Evolutionary conservation across 108 stramenopile genomes (phyloP), one percentile per base, ranked within the genome.

Genomic region (Aurantiochytrium sp.): DNA sequence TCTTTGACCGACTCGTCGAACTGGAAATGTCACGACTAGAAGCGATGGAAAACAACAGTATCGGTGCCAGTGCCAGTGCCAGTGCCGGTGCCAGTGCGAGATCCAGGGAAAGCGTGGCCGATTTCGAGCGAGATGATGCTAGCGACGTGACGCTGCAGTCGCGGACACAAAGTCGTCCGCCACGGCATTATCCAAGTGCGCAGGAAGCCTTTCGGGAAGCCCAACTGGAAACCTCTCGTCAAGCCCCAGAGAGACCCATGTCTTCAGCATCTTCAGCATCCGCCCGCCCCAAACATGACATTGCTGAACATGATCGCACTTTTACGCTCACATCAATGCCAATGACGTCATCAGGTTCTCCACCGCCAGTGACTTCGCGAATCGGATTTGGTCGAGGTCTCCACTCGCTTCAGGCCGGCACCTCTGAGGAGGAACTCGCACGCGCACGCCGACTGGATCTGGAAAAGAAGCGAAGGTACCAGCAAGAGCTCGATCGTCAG

Each of bases 1-100:
- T 83, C n/a, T 83, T 83, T 83, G 76, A 83, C 43, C 45, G 76
- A 53, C 76, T 83, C 28, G 76, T 83, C 23, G 14, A 83, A 23
- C 23, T 45, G 3, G 76, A 83, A 23, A 83, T 83, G 76, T 43
- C 44, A 1, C 76, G 76, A 28, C 51, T 53, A 3, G 19, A 45
- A 43, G 76, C 45, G 51, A 45, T 42, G 35, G 42, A 69, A 42
- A 69, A 8, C 64, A 5, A 18, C 5, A 12, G 12, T 69, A 23
- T 16, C 64, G 42, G 64, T 23, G 35, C 35, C 35, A 69, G 8
- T 28, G 64, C 10, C 25, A 69, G 76, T 83, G 10, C 45, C 51
- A 53, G 35, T 35, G 35, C 35, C 35, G 35, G 35, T 35, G 35
- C 35, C 35, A 35, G 35, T 35, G 35, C 35, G 35, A 35, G 35